Conservation (phyloP, 805 yeast genomes). For the Saccharomycopsis sp. region DNA sequence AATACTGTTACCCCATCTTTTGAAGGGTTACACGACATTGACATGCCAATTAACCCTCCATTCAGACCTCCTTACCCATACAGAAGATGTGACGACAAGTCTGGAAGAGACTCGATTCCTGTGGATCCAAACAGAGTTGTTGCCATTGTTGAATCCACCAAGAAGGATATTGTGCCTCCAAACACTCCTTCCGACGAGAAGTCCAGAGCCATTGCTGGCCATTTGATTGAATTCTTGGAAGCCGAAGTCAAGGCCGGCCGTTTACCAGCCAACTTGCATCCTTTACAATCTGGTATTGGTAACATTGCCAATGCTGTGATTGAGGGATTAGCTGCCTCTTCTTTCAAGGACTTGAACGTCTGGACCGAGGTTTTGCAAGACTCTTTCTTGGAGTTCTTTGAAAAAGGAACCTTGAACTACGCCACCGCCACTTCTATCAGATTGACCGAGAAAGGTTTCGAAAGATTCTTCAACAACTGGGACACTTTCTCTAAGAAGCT, state of each 20-base stretch:
- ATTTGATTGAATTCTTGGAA: slow-evolving; percentile 79
- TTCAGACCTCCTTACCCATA: slow-evolving; percentile 85
- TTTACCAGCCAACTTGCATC: slow-evolving; percentile 86
- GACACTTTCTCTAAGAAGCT: slow-evolving; percentile 75
- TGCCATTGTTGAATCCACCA: slow-evolving; percentile 82
- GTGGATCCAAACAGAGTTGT: slow-evolving; percentile 83
- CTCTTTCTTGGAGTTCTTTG: slow-evolving; percentile 90
- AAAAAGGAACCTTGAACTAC: slow-evolving; percentile 82
- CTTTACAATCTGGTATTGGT: slow-evolving; percentile 96
- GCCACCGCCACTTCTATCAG: slow-evolving; percentile 97
- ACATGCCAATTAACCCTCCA: slow-evolving; percentile 86
- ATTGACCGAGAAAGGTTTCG: slow-evolving; percentile 83
- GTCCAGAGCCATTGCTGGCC: slow-evolving; percentile 73
- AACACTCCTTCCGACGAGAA: slow-evolving; percentile 82
- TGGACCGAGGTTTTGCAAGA: slow-evolving; percentile 99
- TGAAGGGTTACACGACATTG: slow-evolving; percentile 94
- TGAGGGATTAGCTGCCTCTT: slow-evolving; percentile 84
- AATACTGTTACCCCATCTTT: slow-evolving; percentile 91
- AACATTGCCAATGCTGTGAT: slow-evolving; percentile 97
- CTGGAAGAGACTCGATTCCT: slow-evolving; percentile 69
- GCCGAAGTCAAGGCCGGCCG: slow-evolving; percentile 86
- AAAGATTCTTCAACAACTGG: slow-evolving; percentile 84
- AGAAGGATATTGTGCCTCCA: slow-evolving; percentile 73
- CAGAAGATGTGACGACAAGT: slow-evolving; percentile 61
- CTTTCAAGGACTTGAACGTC: slow-evolving; percentile 79